A percentile compares a stretch with the other conserved stretches of the same genome.
These are phyloP conservation scores for Aspergillus sp. DNA, from an alignment of 2,329 filamentous ascomycete genomes.

Conservation along the genomic window DNA sequence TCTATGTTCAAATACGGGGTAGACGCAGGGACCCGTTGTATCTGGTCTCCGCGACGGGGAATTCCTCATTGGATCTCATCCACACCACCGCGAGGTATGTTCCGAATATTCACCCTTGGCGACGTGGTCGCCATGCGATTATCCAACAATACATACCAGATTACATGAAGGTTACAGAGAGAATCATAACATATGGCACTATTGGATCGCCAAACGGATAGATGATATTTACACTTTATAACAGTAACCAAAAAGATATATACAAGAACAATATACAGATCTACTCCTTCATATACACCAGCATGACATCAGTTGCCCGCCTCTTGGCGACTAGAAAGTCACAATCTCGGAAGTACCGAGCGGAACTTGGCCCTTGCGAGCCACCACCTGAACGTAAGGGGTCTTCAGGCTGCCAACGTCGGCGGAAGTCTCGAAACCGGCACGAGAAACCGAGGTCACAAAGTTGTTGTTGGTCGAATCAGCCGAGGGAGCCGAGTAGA, in stretches of 20 bases:
- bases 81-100: too few species aligned
- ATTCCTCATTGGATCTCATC: too few species aligned
- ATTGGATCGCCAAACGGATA: background rate
- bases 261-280: background rate
- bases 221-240: background rate
- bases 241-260: background rate
- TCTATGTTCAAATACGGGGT: too few species aligned
- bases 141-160: too few species aligned
- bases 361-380: conserved; percentile 24
- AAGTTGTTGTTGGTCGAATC: conserved; percentile 18
- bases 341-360: conserved; percentile 22
- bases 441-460: conserved; percentile 20
- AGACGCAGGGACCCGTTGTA: too few species aligned
- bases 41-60: too few species aligned
- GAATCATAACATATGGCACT: background rate
- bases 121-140: too few species aligned
- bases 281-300: background rate
- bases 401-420: conserved; percentile 14
- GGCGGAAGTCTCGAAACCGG: conserved; percentile 28
- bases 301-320: background rate
- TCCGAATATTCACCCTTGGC: too few species aligned
- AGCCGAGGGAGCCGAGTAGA: conserved; percentile 24
- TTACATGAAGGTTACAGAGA: too few species aligned
- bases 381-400: conserved; percentile 27
- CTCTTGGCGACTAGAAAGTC: background rate